Evolutionary conservation across 2,329 filamentous ascomycete genomes (phyloP).

Genomic region (Diaporthe ampelina): DNA sequence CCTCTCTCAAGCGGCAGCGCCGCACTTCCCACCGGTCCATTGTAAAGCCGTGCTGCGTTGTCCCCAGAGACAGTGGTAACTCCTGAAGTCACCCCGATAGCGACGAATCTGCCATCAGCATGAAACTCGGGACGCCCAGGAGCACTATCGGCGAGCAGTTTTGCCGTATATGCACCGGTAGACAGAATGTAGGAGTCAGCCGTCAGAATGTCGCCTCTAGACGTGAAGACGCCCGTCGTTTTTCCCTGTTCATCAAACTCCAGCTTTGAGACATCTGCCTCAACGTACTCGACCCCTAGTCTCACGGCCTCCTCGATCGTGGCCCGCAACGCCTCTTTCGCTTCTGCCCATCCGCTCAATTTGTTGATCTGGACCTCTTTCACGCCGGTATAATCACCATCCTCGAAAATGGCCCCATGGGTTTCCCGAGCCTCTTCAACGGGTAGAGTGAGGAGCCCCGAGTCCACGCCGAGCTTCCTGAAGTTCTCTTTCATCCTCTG

Average conservation of each 20-base stretch:
- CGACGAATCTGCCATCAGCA: background rate
- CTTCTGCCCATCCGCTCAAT: constrained; percentile 1
- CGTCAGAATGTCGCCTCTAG: background rate
- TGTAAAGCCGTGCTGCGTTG: background rate
- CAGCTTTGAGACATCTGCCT: background rate
- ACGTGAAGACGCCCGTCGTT: background rate
- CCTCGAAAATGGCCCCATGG: background rate
- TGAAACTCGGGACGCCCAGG: background rate
- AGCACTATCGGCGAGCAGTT: background rate
- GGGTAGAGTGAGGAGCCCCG: background rate
- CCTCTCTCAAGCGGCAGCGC: background rate
- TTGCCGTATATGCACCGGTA: constrained; percentile 9
- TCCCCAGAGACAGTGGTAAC: background rate
- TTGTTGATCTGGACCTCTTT: background rate
- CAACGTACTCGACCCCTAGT: background rate
- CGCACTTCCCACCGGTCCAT: background rate
- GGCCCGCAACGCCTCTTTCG: background rate
- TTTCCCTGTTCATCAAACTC: background rate
- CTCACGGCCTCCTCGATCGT: constrained; percentile 1
- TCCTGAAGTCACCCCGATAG: background rate
- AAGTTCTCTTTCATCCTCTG: background rate
- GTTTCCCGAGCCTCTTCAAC: constrained; percentile 2
- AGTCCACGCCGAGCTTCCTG: background rate
- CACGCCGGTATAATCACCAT: constrained; percentile 5
- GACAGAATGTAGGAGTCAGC: background rate